A percentile compares a stretch with the other conserved stretches of the same genome.
Conservation (phyloP, 495 filamentous ascomycete species). For the Tuber microsphaerosporum region DNA sequence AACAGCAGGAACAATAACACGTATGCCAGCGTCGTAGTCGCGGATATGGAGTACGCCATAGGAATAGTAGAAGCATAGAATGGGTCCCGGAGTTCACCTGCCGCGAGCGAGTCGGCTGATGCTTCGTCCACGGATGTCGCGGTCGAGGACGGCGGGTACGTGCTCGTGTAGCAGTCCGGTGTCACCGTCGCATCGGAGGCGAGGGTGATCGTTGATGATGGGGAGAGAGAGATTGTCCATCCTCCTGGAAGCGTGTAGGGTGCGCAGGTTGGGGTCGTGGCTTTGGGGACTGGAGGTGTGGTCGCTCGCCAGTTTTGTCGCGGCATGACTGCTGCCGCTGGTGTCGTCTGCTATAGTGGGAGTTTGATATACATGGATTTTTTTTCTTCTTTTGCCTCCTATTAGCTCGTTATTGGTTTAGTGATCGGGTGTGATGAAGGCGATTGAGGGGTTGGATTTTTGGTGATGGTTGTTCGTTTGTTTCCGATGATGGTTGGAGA, state of each 20-base stretch:
- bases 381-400: not conserved
- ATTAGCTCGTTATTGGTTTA: not conserved
- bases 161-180: slow-evolving; percentile 40
- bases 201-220: slow-evolving; percentile 54
- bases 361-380: slow-evolving; percentile 2
- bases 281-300: slow-evolving; percentile 14
- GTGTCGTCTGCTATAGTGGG: not conserved
- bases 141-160: slow-evolving; percentile 24
- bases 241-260: slow-evolving; percentile 57
- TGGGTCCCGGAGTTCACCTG: slow-evolving; percentile 63
- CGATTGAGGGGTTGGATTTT: not conserved
- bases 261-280: slow-evolving; percentile 46
- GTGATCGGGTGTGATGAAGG: not conserved
- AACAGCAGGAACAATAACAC: slow-evolving; percentile 90
- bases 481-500: not conserved
- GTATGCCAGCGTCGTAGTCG: slow-evolving; percentile 84
- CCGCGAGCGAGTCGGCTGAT: slow-evolving; percentile 35
- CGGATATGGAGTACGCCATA: slow-evolving; percentile 83
- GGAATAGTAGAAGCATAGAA: slow-evolving; percentile 91
- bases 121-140: not conserved
- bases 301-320: slow-evolving; percentile 39
- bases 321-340: slow-evolving; percentile 19
- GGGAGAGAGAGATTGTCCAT: slow-evolving; percentile 55
- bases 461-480: not conserved
- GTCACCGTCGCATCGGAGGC: slow-evolving; percentile 47